Percentiles rank a stretch among this genome's conserved stretches.
phyloP scores from a whole-genome alignment of 2,329 filamentous ascomycete species.

The Pestalotiopsis sp. region DNA sequence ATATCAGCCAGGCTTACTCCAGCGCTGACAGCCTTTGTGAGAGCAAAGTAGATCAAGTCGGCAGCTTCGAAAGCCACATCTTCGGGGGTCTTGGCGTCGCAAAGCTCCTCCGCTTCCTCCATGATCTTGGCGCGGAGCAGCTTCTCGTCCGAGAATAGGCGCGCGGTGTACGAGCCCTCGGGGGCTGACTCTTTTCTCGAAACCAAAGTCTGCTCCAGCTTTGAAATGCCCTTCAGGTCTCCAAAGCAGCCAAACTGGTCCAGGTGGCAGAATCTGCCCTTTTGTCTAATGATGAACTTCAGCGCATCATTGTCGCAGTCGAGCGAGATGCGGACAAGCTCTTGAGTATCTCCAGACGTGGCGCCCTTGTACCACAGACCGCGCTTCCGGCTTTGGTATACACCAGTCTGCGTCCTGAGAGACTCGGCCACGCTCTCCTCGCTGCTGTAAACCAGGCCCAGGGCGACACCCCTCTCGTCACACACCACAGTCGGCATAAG shows the following conservation, averaged over 20 bases:
- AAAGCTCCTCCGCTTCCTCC: slow-evolving; percentile 96
- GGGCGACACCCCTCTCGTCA: slow-evolving; percentile 79
- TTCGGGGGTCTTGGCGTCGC: slow-evolving; percentile 77
- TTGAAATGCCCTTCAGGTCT: slow-evolving; percentile 76
- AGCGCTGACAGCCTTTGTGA: slow-evolving; percentile 84
- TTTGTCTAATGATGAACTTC: slow-evolving; percentile 86
- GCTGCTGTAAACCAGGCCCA: slow-evolving; percentile 94
- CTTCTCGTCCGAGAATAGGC: slow-evolving; percentile 89
- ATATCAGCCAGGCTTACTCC: slow-evolving; percentile 88
- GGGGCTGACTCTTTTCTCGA: slow-evolving; percentile 83
- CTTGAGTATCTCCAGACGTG: slow-evolving; percentile 90
- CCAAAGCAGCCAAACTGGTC: slow-evolving; percentile 94
- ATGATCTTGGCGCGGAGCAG: slow-evolving; percentile 94
- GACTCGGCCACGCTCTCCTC: slow-evolving; percentile 88
- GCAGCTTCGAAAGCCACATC: slow-evolving; percentile 94
- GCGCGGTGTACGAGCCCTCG: slow-evolving; percentile 87
- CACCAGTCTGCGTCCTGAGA: slow-evolving; percentile 73
- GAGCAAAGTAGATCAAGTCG: slow-evolving; percentile 92
- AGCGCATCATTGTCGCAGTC: slow-evolving; percentile 95
- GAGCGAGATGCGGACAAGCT: slow-evolving; percentile 79
- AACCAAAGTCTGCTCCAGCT: slow-evolving; percentile 83
- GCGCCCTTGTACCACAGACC: slow-evolving; percentile 97
- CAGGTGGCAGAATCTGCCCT: slow-evolving; percentile 91
- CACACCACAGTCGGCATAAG: slow-evolving; percentile 89
- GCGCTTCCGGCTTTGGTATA: slow-evolving; percentile 95